Evolutionary conservation across 2,329 filamentous ascomycete genomes (phyloP).

Genomic region (Cladophialophora yegresii): DNA sequence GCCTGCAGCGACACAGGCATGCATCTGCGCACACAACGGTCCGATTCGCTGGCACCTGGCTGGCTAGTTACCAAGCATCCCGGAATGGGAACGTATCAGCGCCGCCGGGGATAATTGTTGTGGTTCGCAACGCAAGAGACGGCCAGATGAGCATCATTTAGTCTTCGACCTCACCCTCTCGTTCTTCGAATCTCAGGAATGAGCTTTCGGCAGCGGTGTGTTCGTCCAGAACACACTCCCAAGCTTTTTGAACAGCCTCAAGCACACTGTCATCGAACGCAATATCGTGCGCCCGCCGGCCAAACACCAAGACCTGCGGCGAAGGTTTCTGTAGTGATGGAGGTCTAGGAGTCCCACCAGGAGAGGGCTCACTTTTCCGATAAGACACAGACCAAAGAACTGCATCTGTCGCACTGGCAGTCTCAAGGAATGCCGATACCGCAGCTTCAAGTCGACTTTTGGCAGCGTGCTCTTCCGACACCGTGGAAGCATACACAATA

Average conservation of each 20-base stretch:
- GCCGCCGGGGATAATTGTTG: not conserved
- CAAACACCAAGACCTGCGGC: conserved; percentile 57
- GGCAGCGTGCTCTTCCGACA: conserved; percentile 8
- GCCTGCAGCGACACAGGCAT: too few relatives aligned
- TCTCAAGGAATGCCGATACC: conserved; percentile 22
- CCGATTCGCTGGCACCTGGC: not conserved
- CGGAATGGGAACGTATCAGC: not conserved
- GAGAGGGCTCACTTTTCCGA: conserved; percentile 50
- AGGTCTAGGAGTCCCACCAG: conserved; percentile 26
- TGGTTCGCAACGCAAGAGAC: not conserved
- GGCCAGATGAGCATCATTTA: not conserved
- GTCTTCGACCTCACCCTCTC: conserved; percentile 23
- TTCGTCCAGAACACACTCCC: conserved; percentile 63
- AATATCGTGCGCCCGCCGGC: conserved; percentile 63
- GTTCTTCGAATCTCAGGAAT: conserved; percentile 55
- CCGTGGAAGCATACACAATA: conserved; percentile 59
- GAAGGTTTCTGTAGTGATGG: conserved; percentile 13
- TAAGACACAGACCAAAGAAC: conserved; percentile 36
- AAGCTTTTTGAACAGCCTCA: conserved; percentile 67
- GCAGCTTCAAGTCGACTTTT: conserved; percentile 28
- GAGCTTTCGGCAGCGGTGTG: conserved; percentile 52
- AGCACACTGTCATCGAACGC: conserved; percentile 73
- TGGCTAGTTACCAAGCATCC: not conserved
- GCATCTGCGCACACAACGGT: too few relatives aligned
- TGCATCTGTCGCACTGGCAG: conserved; percentile 10